A percentile compares a stretch with the other conserved stretches of the same genome.
These are phyloP conservation scores for Brassica rapa DNA, from an alignment of 345 rosid genomes.

Conservation along the genomic window DNA sequence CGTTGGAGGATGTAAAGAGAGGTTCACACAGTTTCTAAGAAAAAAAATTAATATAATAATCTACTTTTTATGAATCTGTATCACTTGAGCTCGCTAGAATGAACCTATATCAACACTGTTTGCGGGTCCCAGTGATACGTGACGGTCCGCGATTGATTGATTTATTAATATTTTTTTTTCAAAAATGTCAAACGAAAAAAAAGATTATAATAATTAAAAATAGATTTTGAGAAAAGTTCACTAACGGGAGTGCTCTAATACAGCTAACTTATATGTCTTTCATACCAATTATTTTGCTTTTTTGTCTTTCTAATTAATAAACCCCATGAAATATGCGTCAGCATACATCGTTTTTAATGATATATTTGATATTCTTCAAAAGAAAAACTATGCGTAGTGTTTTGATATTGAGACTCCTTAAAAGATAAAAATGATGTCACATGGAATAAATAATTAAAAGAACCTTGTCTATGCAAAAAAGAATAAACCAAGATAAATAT, in stretches of 20 bases:
- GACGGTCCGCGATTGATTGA: too few species aligned
- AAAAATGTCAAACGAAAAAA: too few species aligned
- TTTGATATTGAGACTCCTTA: neutral
- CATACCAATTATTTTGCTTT: neutral
- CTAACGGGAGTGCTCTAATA: neutral
- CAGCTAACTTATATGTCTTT: constrained; percentile 2
- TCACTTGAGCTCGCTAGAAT: too few species aligned
- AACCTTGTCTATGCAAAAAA: neutral
- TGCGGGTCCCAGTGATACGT: too few species aligned
- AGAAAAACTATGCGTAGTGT: constrained; percentile 7
- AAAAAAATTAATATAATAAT: too few species aligned
- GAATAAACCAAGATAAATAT: neutral
- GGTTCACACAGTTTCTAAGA: too few species aligned
- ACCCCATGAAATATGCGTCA: neutral
- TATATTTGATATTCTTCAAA: neutral
- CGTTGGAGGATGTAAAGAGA: too few species aligned
- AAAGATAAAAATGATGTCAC: constrained; percentile 5
- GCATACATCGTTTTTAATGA: neutral
- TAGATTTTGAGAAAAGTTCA: too few species aligned
- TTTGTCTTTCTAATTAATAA: neutral
- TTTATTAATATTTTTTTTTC: too few species aligned
- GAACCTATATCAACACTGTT: too few species aligned
- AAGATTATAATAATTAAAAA: too few species aligned
- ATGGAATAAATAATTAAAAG: constrained; percentile 12
- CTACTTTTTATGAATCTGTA: too few species aligned